A percentile compares a stretch with the other conserved stretches of the same genome.
Evolutionary conservation across 176 grass and related monocot genomes (phyloP).

Genomic region (Bolboschoenus planiculmis): DNA sequence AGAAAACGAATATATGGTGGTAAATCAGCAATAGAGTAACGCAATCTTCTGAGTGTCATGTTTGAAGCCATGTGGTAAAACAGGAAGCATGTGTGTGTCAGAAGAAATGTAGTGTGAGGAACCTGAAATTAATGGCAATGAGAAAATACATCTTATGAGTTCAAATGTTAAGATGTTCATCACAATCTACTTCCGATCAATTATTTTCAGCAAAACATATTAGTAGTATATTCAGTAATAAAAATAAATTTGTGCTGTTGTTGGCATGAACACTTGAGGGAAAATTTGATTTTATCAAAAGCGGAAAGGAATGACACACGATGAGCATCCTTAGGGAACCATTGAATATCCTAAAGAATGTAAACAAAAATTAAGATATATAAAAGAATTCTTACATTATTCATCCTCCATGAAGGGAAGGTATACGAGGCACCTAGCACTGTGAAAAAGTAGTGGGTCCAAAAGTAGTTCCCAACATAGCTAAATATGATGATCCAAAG

Average conservation of each 20-base stretch:
- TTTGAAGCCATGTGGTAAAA: conserved; percentile 92
- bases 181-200: background rate
- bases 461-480: conserved; percentile 99
- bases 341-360: background rate
- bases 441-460: conserved; percentile 99
- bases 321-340: background rate
- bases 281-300: background rate
- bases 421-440: conserved; percentile 94
- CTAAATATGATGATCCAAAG: conserved; percentile 97
- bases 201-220: background rate
- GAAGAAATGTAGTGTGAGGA: conserved; percentile 74
- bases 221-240: background rate
- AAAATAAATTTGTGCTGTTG: background rate
- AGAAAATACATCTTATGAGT: background rate
- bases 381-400: conserved; percentile 66
- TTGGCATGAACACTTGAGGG: background rate
- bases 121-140: conserved; percentile 56
- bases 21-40: conserved; percentile 41
- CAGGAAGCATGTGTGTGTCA: conserved; percentile 82
- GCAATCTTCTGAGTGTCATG: conserved; percentile 79
- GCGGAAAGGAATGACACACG: background rate
- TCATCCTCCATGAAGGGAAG: conserved; percentile 98
- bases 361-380: background rate
- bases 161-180: conserved; percentile 1
- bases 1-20: conserved; percentile 56